A percentile compares a stretch with the other conserved stretches of the same genome.
phyloP scores from a whole-genome alignment of 2,329 filamentous ascomycete species.

The Ceratocystis lukuohia region DNA sequence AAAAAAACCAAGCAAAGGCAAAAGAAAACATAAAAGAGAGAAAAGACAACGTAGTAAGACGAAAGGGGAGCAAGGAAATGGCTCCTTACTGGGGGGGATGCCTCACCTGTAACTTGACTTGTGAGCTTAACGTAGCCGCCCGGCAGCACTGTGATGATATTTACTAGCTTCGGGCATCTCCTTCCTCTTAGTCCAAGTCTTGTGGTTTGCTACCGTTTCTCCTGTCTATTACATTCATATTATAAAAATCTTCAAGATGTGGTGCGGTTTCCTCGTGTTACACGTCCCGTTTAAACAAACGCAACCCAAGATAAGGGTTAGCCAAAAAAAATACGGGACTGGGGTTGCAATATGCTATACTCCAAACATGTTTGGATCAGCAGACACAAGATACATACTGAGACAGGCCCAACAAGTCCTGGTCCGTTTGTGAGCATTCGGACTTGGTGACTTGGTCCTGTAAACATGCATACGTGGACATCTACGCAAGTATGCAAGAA shows the following conservation, averaged over 20 bases:
- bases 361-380: no score
- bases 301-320: neutral
- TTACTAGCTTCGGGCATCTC: neutral
- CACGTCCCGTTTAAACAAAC: neutral
- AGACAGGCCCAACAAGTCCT: no score
- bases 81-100: neutral
- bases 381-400: no score
- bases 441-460: no score
- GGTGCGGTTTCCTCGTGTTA: neutral
- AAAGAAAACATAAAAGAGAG: neutral
- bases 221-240: neutral
- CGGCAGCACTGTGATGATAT: neutral
- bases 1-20: constrained; percentile 1
- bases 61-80: neutral
- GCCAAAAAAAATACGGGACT: neutral
- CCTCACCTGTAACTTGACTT: constrained; percentile 3
- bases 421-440: no score
- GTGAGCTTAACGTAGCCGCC: neutral
- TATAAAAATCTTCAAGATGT: neutral
- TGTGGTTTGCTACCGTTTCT: neutral
- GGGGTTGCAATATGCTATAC: neutral
- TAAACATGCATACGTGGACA: no score
- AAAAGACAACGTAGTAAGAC: constrained; percentile 4
- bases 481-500: no score
- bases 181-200: neutral